Base-by-base conservation (phyloP, 257 asterid genomes). In the Scutellaria baicalensis region DNA sequence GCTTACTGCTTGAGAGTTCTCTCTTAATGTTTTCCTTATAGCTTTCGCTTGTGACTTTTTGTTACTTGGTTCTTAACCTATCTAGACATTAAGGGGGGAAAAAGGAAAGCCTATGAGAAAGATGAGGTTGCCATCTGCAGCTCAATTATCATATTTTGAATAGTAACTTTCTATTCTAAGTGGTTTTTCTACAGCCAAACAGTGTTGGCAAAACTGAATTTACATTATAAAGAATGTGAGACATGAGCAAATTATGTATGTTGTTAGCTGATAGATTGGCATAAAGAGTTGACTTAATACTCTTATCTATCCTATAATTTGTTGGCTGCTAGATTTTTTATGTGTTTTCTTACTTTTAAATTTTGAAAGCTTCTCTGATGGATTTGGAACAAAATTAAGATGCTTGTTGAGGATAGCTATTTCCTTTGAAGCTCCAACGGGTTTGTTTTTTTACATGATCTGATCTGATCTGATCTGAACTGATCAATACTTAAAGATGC, bases 381-480 rank as follows among this genome's bases (percentile, higher is more conserved):
- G 52, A 12, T 52, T 45, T 45, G 51, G 40, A 31, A 33, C 59
- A 66, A 52, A 50, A 55, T 43, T 8, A 35, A 38, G 69, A 58
- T n/a, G n/a, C 60, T 59, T 67, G 21, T 42, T 60, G 55, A 51
- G 40, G 58, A 64, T 42, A n/a, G 59, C 66, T 48, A 16, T 64
- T 43, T 63, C 11, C 51, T 16, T 16, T 70, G n/a, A 42, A 39
- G 65, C 64, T 48, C 43, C 50, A 1, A 42, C 13, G 10, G 35
- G 39, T 27, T 60, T 21, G 35, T 23, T 12, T 6, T 9, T 47
- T 42, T n/a, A 21, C 6, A 43, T 39, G 14, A 27, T 35, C 13
- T n/a, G n/a, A n/a, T n/a, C n/a, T 57, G n/a, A n/a, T n/a, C n/a
- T n/a, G 18, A 23, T 73, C 49, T 42, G 18, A 23, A 65, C 49